A percentile compares a stretch with the other conserved stretches of the same genome.
These are phyloP conservation scores for Otatea glauca DNA, from an alignment of 176 grass and related monocot genomes.

Conservation along the genomic window DNA sequence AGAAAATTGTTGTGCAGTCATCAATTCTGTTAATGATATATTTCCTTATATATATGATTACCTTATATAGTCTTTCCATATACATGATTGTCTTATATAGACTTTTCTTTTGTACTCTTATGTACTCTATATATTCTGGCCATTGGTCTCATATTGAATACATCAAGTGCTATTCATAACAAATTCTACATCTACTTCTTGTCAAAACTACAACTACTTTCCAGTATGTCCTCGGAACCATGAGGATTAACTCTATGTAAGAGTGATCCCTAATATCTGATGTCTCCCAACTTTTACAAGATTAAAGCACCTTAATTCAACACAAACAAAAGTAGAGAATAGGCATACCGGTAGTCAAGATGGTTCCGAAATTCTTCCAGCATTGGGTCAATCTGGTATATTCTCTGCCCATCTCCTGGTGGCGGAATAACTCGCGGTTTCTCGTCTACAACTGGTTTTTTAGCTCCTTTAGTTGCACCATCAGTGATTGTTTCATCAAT, in stretches of 20 bases:
- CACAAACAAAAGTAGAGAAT: background rate
- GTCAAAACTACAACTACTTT: background rate
- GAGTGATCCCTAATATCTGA: background rate
- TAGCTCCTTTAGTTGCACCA: slow-evolving; percentile 35
- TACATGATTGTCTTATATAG: no score
- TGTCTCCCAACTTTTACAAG: slow-evolving; percentile 27
- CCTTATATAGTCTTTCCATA: no score
- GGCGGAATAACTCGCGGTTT: slow-evolving; percentile 58
- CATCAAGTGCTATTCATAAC: no score
- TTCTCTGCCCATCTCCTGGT: slow-evolving; percentile 74
- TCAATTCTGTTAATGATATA: no score
- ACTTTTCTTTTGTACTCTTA: no score
- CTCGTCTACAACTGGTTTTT: slow-evolving; percentile 48
- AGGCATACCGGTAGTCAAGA: slow-evolving; percentile 79
- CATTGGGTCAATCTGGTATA: slow-evolving; percentile 81
- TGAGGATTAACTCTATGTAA: background rate
- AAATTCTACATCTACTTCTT: background rate
- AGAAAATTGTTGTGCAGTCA: background rate
- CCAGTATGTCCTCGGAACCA: background rate
- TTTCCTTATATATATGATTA: no score
- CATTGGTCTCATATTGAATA: no score
- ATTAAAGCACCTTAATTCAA: slow-evolving; percentile 10
- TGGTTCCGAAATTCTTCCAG: slow-evolving; percentile 58
- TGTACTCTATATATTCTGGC: no score
- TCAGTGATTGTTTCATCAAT: slow-evolving; percentile 7